Evolutionary conservation across 2,329 filamentous ascomycete genomes (phyloP), one percentile per base, ranked within the genome.

Genomic region (Tolypocladium capitatum): DNA sequence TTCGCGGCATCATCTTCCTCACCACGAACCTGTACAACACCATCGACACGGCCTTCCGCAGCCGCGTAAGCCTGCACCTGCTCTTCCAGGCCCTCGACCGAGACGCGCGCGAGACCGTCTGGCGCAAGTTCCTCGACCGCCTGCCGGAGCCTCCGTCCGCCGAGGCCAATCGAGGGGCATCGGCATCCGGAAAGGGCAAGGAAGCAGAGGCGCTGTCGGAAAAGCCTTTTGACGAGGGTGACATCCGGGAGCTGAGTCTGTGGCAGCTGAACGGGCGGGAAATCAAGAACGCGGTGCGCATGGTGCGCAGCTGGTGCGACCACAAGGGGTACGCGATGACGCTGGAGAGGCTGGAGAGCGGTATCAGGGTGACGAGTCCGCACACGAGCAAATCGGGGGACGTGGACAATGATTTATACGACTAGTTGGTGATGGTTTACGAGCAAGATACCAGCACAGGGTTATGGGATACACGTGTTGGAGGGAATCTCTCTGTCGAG

Each of bases 261-360:
- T 70, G 63, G 68, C 58, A 62, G 49, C 61, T 71, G 48, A 74
- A 73, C 43, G 71, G 67, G 5, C 59, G 68, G 21, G 65, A 71
- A 61, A 74, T 72, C 53, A 73, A 73, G 57, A 71, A 65, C 48
- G 67, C 65, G 9, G 61, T 72, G 54, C 67, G 71, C 59, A 70
- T 72, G 69, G 66, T 65, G 1, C 59, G 60, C 45, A 64, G 58
- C 20, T 72, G 69, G 69, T 74, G 69, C 53, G 59, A 66, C 32
- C 60, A 68, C 52, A 71, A 73, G 58, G 60, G 59, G 8, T 68
- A 70, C 43, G 55, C 56, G 16, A 61, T 74, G 58, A 69, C 65
- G 41, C 56, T 73, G 48, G 53, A 60, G 16, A 61, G 65, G 34
- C 44, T 73, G 47, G 71, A 74, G 56, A 68, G 61, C 50, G 68